These are phyloP conservation scores for Haplosporangium sp. DNA, from an alignment of 371 early-diverging fungal species.

Conservation along the genomic window DNA sequence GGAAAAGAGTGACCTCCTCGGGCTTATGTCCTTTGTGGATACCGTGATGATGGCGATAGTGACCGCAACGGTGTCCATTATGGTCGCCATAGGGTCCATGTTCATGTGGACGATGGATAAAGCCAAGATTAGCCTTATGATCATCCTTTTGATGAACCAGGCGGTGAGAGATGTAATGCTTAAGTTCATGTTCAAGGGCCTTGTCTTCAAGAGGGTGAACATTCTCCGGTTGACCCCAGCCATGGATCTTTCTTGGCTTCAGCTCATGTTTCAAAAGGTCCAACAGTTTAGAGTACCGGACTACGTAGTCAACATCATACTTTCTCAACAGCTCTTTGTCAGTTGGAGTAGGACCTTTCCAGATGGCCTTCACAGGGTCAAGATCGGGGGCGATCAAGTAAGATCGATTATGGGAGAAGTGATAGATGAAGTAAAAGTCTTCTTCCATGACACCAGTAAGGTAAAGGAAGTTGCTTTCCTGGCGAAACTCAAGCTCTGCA, in stretches of 20 bases:
- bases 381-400: slow-evolving; percentile 64
- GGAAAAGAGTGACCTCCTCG: slow-evolving; percentile 24
- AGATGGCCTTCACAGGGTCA: slow-evolving; percentile 58
- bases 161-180: slow-evolving; percentile 47
- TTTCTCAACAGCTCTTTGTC: slow-evolving; percentile 57
- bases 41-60: slow-evolving; percentile 4
- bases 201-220: slow-evolving; percentile 25
- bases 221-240: slow-evolving; percentile 44
- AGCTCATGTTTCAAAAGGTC: slow-evolving; percentile 34
- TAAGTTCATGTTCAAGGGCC: slow-evolving; percentile 37
- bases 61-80: slow-evolving; percentile 31
- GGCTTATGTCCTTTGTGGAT: slow-evolving; percentile 3
- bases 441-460: slow-evolving; percentile 67
- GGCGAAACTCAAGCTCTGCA: slow-evolving; percentile 65
- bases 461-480: slow-evolving; percentile 70
- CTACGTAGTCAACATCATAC: slow-evolving; percentile 65
- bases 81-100: slow-evolving; percentile 50
- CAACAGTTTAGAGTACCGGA: slow-evolving; percentile 54
- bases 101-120: slow-evolving; percentile 16
- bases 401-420: slow-evolving; percentile 48
- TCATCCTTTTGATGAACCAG: slow-evolving; percentile 11
- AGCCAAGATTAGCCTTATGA: background rate
- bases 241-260: slow-evolving; percentile 55
- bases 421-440: slow-evolving; percentile 64
- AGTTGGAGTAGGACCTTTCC: slow-evolving; percentile 62